Evolutionary conservation across 139 green algal genomes (phyloP).

Genomic region (Closterium sp.): DNA sequence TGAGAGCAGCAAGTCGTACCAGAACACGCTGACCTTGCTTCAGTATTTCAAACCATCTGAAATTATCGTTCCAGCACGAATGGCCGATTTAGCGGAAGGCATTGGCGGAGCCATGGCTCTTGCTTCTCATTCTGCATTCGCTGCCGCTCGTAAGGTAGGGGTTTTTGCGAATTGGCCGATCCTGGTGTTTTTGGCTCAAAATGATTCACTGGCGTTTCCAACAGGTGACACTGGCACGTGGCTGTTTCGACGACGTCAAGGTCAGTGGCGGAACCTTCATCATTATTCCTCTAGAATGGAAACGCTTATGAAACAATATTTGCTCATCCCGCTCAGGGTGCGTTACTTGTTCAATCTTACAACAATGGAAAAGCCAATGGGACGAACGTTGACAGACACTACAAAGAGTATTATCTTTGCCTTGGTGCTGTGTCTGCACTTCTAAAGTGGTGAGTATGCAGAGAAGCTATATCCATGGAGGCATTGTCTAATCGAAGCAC

Average conservation of each 20-base stretch:
- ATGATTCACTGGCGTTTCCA: background rate
- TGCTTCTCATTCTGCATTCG: constrained; percentile 14
- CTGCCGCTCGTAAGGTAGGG: constrained; percentile 4
- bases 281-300: background rate
- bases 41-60: constrained; percentile 32
- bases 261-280: constrained; percentile 4
- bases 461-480: background rate
- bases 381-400: constrained; percentile 26
- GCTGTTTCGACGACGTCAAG: constrained; percentile 42
- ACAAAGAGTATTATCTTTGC: constrained; percentile 47
- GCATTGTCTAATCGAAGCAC: background rate
- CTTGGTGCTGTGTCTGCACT: constrained; percentile 34
- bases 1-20: constrained; percentile 44
- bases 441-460: constrained; percentile 41
- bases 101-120: constrained; percentile 5
- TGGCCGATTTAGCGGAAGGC: constrained; percentile 20
- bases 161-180: background rate
- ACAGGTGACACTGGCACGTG: constrained; percentile 24
- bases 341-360: constrained; percentile 26
- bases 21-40: constrained; percentile 35
- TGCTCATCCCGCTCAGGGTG: constrained; percentile 15
- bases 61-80: constrained; percentile 35
- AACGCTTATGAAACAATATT: background rate
- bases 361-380: constrained; percentile 22
- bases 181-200: background rate